Evolutionary conservation across 2,329 filamentous ascomycete species (phyloP), one percentile per base, ranked within the genome.

Genomic region (Cylindrodendrum hubeiense): DNA sequence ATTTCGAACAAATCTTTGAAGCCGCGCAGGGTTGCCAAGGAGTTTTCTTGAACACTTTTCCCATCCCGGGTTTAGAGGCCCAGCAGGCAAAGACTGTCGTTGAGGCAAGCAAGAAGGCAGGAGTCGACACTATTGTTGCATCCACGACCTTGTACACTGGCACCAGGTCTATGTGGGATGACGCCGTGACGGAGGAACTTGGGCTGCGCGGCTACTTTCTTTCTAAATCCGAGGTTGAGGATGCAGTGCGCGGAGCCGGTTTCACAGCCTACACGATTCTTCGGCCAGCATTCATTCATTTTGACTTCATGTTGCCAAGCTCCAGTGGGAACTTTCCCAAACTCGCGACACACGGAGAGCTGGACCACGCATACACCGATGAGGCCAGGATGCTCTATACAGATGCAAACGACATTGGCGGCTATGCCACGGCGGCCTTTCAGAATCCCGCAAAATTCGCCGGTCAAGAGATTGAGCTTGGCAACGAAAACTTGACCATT

Each of bases 191-290:
- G 0, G 55, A 70, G 17, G 52, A 69, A 13, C 13, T 44, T 5
- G 15, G 49, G 0, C 62, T 80, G n/a, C 58, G 44, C 33, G 63
- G 21, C 0, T 80, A 84, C 65, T 84, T 74, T 57, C 55, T 66
- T 28, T 81, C 79, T 51, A 84, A 84, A 70, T 69, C 76, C 1
- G 63, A 68, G 0, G 74, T 82, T 15, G 82, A 84, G 46, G 73
- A 77, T 1, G 59, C 65, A 2, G 76, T 80, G 1, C 76, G 74
- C 9, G 19, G 10, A 1, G 74, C 67, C n/a, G 72, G 69, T 6
- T 77, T 79, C 19, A 53, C 67, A 13, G 60, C 72, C 7, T 79
- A 79, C 67, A 79, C 78, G 0, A 78, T 80, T 50, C 68, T 80
- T 13, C 75, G 78, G 1, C 78, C 79, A 0, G 70, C 68, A 0